Base-by-base conservation (phyloP, 2,329 filamentous ascomycete species). In the Ophiostoma sp. region DNA sequence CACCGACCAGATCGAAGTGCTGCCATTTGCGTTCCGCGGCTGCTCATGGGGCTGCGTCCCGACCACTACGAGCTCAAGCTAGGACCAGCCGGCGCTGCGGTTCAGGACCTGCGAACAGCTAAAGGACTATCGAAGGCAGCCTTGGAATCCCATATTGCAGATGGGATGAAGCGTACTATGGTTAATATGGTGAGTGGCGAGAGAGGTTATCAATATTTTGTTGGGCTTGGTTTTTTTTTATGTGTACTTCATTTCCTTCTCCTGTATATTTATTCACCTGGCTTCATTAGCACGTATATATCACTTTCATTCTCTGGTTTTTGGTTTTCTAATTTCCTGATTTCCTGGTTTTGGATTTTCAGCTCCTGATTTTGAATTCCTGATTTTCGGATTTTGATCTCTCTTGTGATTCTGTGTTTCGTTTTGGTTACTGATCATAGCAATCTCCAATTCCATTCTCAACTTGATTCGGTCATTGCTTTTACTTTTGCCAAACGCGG, bases 1-100 rank as follows among this genome's bases (percentile, higher is more conserved):
- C 14, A 76, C 76, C 1, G 79, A 81, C 69, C 76, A 73, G 36
- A 64, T 76, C 74, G 2, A 69, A 27, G n/a, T 64, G 64, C 75
- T 84, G n/a, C 81, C 82, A 0, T 84, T 84, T 71, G 67, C 82
- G 41, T 76, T 79, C 66, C 76, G 77, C n/a, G 81, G 79, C 6
- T 85, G 83, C 72, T 84, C 83, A 3, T 84, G 80, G 81, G 76
- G 72, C 11, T 85, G 83, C 65, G 74, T 81, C 0, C 82, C 81
- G 2, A 41, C 44, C 9, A 44, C 55, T 7, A 41, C 44, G 36
- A 40, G 45, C 18, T 11, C 49, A 5, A 11, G 45, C n/a, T 36
- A 45, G 12, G 41, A n/a, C 4, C n/a, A 6, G 49, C 49, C 16
- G n/a, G 49, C 49, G 18, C 16, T 52, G 3, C 5, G n/a, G n/a